Conservation (phyloP, 495 filamentous ascomycete species). For the Aspergillus kassunensis region DNA sequence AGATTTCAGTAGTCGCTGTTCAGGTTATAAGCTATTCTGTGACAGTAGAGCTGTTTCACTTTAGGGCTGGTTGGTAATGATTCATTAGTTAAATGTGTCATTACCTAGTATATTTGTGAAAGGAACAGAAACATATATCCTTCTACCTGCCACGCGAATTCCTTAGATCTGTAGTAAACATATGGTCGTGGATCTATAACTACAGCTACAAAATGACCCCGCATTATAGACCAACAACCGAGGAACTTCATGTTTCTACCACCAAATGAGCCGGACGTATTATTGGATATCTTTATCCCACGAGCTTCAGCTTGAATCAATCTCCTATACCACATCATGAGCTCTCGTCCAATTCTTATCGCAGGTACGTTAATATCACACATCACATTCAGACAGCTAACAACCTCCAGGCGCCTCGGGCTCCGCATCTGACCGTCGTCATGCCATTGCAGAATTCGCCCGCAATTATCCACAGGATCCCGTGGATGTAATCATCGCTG, state of each 20-base stretch:
- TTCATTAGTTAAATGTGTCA: too few relatives aligned
- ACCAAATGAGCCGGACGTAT: neutral
- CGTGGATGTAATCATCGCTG: conserved; percentile 54
- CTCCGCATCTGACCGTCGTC: conserved; percentile 52
- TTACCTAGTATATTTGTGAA: too few relatives aligned
- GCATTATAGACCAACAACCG: conserved; percentile 16
- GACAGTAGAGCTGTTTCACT: too few relatives aligned
- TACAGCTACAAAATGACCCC: conserved; percentile 15
- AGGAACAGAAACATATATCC: too few relatives aligned
- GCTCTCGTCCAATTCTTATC: conserved; percentile 20
- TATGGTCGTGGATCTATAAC: too few relatives aligned
- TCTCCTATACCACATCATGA: conserved; percentile 10
- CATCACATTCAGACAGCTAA: neutral
- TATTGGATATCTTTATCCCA: too few relatives aligned
- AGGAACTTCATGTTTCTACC: conserved; percentile 1
- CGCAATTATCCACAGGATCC: conserved; percentile 44
- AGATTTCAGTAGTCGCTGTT: too few relatives aligned
- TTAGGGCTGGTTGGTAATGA: too few relatives aligned
- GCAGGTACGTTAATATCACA: conserved; percentile 12
- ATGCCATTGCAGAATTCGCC: conserved; percentile 52
- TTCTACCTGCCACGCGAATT: too few relatives aligned
- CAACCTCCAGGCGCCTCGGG: conserved; percentile 40
- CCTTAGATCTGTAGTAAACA: too few relatives aligned
- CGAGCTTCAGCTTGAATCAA: neutral
- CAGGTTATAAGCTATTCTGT: too few relatives aligned